Evolutionary conservation across 2,329 filamentous ascomycete genomes (phyloP), one percentile per base, ranked within the genome.

Genomic region (Colletotrichum sp.): DNA sequence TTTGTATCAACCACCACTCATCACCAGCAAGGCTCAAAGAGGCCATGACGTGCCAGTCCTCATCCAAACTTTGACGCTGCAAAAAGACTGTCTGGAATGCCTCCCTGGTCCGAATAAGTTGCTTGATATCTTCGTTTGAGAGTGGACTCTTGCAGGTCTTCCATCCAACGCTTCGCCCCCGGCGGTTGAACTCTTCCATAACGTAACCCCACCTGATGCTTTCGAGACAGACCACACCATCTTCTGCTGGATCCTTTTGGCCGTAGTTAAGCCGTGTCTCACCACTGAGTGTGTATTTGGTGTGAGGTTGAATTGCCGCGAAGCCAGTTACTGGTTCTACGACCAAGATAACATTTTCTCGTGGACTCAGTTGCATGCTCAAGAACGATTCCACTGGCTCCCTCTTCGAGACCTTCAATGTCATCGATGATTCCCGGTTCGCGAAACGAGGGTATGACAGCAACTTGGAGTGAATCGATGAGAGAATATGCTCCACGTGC

Each of bases 271-370:
- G 87, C 39, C 90, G 90, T 36, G 86, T 86, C 81, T 98, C 95
- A 21, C 89, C 88, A 24, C 91, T 88, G 10, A 88, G 86, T 6
- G 90, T 87, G 60, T 89, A 85, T 73, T 87, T 88, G 4, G 91
- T 91, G 67, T 90, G 90, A 76, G 95, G 94, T 73, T 92, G 91
- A 49, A 98, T 84, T 12, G 92, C 91, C 77, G 96, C 93, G 13
- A 89, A 86, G n/a, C 97, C 97, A 1, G 94, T 96, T 30, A 95
- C 92, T 1, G 94, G 92, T 79, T 98, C 95, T 63, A 98, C 89
- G 21, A 91, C 89, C 32, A 98, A 84, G 8, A 88, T 90, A 39
- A 94, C 85, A 49, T 88, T 86, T 71, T 92, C 89, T 30, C 89
- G 87, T n/a, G 89, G 87, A 6, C 94, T 94, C 32, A 98, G 87